A percentile compares a stretch with the other conserved stretches of the same genome.
These are phyloP conservation scores for Scopulariopsis brevicaulis DNA, from an alignment of 2,329 filamentous ascomycete species.

Conservation along the genomic window DNA sequence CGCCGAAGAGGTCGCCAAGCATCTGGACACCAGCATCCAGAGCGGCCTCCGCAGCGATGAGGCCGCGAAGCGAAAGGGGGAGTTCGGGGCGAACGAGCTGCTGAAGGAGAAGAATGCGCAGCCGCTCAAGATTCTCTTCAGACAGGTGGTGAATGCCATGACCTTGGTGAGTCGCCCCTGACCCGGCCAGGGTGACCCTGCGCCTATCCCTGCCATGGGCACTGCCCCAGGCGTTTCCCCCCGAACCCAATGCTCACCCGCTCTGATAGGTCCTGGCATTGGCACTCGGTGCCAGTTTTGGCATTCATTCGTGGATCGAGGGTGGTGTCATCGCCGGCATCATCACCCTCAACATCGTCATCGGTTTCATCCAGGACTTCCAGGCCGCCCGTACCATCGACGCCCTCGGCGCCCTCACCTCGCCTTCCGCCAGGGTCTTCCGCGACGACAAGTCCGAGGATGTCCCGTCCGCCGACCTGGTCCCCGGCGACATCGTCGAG, in stretches of 20 bases:
- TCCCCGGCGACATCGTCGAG: slow-evolving; percentile 42
- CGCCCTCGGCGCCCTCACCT: slow-evolving; percentile 21
- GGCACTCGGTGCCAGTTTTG: slow-evolving; percentile 42
- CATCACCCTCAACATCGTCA: slow-evolving; percentile 38
- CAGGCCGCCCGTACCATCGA: slow-evolving; percentile 28
- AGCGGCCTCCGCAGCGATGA: slow-evolving; percentile 41
- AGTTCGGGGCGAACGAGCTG: slow-evolving; percentile 48
- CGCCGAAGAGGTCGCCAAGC: slow-evolving; percentile 32
- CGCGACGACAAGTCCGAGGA: slow-evolving; percentile 21
- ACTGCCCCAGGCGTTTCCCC: too few species aligned
- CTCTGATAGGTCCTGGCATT: slow-evolving; percentile 34
- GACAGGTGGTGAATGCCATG: slow-evolving; percentile 49
- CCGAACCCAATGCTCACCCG: too few species aligned
- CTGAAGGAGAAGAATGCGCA: slow-evolving; percentile 33
- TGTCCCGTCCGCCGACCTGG: slow-evolving; percentile 24
- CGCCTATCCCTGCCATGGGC: too few species aligned
- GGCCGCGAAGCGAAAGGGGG: slow-evolving; percentile 34
- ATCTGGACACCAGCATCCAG: slow-evolving; percentile 39
- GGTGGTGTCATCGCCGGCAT: slow-evolving; percentile 37
- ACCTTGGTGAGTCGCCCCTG: slow-evolving; percentile 24
- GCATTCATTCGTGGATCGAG: slow-evolving; percentile 38
- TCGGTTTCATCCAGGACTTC: slow-evolving; percentile 32
- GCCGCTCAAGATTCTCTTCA: slow-evolving; percentile 43
- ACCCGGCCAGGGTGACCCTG: too few species aligned
- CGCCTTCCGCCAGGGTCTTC: slow-evolving; percentile 23